Evolutionary conservation across 2,329 filamentous ascomycete genomes (phyloP).

Genomic region (Colletotrichum costaricense): DNA sequence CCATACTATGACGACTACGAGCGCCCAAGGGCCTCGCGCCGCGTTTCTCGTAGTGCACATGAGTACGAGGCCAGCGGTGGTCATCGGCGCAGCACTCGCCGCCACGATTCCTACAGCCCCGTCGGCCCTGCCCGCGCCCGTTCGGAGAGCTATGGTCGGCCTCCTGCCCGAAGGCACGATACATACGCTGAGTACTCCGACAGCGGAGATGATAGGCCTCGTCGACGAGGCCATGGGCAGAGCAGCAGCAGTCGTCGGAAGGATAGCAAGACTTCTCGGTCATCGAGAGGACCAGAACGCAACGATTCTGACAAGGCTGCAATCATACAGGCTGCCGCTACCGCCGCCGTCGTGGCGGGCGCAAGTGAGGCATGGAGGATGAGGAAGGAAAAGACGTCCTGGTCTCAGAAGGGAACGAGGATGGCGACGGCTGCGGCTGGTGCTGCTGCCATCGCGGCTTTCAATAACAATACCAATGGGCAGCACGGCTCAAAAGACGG

Average conservation of each 20-base stretch:
- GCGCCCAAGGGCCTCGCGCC: slow-evolving; percentile 12
- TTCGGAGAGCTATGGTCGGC: slow-evolving; percentile 13
- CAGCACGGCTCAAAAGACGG: slow-evolving; percentile 2
- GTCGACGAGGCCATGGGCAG: background rate
- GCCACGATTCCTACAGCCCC: background rate
- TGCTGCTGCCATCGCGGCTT: slow-evolving; percentile 35
- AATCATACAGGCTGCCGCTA: slow-evolving; percentile 31
- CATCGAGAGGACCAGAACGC: background rate
- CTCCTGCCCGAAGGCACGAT: slow-evolving; percentile 2
- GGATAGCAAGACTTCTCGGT: background rate
- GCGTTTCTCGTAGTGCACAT: slow-evolving; percentile 18
- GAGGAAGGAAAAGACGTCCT: slow-evolving; percentile 32
- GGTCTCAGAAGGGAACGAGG: slow-evolving; percentile 31
- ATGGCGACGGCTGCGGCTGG: slow-evolving; percentile 35
- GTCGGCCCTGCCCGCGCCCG: slow-evolving; percentile 12
- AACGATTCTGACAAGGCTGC: slow-evolving; percentile 15
- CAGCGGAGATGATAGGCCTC: slow-evolving; percentile 22
- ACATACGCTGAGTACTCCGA: slow-evolving; percentile 28
- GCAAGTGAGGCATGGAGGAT: slow-evolving; percentile 34
- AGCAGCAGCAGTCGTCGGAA: background rate
- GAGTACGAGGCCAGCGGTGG: slow-evolving; percentile 8
- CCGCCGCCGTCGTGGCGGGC: slow-evolving; percentile 32
- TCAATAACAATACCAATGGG: slow-evolving; percentile 19
- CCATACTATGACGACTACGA: slow-evolving; percentile 23
- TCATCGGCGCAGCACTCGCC: background rate